These are phyloP conservation scores for Cavenderia fasciculata DNA, from an alignment of 78 protist species.

Conservation along the genomic window DNA sequence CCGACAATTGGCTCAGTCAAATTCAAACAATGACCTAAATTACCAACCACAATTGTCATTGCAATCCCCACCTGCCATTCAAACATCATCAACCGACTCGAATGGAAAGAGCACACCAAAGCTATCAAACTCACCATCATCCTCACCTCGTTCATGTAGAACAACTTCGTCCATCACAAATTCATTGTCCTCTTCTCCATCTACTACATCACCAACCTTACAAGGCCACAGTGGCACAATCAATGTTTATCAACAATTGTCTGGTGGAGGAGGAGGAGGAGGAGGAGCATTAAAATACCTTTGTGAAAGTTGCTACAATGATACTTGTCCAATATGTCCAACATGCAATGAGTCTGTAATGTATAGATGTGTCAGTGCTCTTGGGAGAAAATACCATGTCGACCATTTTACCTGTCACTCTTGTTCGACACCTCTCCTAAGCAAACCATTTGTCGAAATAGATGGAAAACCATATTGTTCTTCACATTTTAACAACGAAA, in stretches of 20 bases:
- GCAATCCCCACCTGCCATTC: not conserved
- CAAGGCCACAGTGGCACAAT: not conserved
- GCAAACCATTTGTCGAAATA: slow-evolving; percentile 3
- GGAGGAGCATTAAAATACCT: slow-evolving; percentile 27
- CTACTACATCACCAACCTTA: not conserved
- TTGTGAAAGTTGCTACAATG: slow-evolving; percentile 56
- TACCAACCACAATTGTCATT: not conserved
- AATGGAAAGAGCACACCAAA: not conserved
- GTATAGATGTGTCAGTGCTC: slow-evolving; percentile 58
- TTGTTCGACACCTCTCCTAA: not conserved
- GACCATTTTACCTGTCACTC: slow-evolving; percentile 48
- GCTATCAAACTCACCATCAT: slow-evolving; percentile 3
- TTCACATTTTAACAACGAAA: slow-evolving; percentile 14
- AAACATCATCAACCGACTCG: not conserved
- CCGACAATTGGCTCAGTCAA: slow-evolving; percentile 8
- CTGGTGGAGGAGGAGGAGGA: not conserved
- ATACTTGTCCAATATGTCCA: slow-evolving; percentile 54
- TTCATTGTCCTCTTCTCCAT: not conserved
- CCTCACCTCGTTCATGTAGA: slow-evolving; percentile 1
- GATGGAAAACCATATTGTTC: slow-evolving; percentile 38
- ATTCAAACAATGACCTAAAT: not conserved
- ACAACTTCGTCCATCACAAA: not conserved
- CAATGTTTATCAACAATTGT: not conserved
- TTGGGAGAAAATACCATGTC: slow-evolving; percentile 65
- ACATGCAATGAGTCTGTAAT: slow-evolving; percentile 33